Evolutionary conservation across 2,329 filamentous ascomycete genomes (phyloP).

Genomic region (Colletotrichum neosansevieriae): DNA sequence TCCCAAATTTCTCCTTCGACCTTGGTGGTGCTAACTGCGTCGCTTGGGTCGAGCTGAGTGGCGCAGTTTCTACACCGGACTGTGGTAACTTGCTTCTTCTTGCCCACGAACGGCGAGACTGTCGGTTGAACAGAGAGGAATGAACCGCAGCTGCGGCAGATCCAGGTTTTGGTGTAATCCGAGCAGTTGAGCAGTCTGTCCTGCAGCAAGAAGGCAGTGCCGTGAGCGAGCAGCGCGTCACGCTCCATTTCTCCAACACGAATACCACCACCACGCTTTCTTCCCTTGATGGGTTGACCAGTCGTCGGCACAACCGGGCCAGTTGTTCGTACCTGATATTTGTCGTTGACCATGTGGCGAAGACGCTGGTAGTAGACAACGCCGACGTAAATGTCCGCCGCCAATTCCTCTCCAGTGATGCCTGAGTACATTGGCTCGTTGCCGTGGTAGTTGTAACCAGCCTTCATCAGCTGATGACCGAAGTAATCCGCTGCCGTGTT

Average conservation of each 20-base stretch:
- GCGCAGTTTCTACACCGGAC: slow-evolving; percentile 87
- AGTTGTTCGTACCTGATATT: slow-evolving; percentile 97
- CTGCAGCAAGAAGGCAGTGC: slow-evolving; percentile 93
- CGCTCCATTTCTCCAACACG: slow-evolving; percentile 99
- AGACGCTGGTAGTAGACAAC: slow-evolving; percentile 98
- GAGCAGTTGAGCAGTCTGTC: slow-evolving; percentile 98
- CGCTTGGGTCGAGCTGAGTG: slow-evolving; percentile 67
- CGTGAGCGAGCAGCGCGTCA: slow-evolving; percentile 93
- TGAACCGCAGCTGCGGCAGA: slow-evolving; percentile 89
- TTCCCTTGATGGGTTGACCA: slow-evolving; percentile 95
- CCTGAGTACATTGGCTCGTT: slow-evolving; percentile 99
- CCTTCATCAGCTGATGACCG: slow-evolving; percentile 92
- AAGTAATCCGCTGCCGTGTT: slow-evolving; percentile 95
- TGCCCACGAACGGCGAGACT: slow-evolving; percentile 73
- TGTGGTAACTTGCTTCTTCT: slow-evolving; percentile 74
- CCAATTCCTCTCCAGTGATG: slow-evolving; percentile 93
- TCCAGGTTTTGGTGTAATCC: slow-evolving; percentile 89
- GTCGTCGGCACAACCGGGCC: slow-evolving; percentile 91
- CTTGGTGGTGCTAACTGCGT: slow-evolving; percentile 67
- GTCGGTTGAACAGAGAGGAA: slow-evolving; percentile 91
- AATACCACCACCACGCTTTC: slow-evolving; percentile 97
- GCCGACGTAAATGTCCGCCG: slow-evolving; percentile 95
- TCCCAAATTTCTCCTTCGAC: slow-evolving; percentile 87
- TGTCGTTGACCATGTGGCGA: slow-evolving; percentile 99
- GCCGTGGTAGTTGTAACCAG: slow-evolving; percentile 97